Evolutionary conservation across 2,329 filamentous ascomycete species (phyloP), one percentile per base, ranked within the genome.

Genomic region (Chaetomium globosum): DNA sequence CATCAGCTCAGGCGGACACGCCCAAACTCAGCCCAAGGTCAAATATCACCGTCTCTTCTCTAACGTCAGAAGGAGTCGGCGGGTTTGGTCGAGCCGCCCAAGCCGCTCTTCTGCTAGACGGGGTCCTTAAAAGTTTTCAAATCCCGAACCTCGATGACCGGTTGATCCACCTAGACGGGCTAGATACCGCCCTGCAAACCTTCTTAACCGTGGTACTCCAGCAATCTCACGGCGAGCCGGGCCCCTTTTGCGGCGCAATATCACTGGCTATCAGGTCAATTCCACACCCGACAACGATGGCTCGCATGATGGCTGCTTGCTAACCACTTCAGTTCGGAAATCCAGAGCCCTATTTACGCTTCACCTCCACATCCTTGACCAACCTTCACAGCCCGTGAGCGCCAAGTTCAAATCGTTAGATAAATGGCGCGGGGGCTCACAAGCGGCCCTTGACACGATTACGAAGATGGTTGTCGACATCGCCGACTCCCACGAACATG

Each of bases 391-490:
- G 28, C 13, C 28, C 1, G 52, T 55, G 28, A 55, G 26, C 52
- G 52, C 52, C 52, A 55, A 55, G 52, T 55, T 55, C 23, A 55
- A 36, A 30, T 33, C 52, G 13, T 28, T 55, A 1, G 52, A 55
- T 10, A 13, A 55, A 55, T 55, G 52, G 52, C 10, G 52, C 12
- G 28, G 52, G 9, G 52, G 52, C 52, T 55, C 52, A 19, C 52
- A 33, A 55, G 52, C 52, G 52, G 52, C 52, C 16, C 52, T 55
- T 7, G 52, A 55, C 36, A 55, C 52, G 9, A 55, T 55, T 16
- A 55, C 26, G 2, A 55, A 55, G 52, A 55, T 55, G 52, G 52
- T 55, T 36, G 52, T 55, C 52, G 52, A 55, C 52, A 55, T 55
- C 28, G 26, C 52, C 52, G 52, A 55, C 30, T 55, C 52, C 52